A percentile compares a stretch with the other conserved stretches of the same genome.
Conservation (phyloP, 768 basidiomycete genomes). For the Boletus insuetus region DNA sequence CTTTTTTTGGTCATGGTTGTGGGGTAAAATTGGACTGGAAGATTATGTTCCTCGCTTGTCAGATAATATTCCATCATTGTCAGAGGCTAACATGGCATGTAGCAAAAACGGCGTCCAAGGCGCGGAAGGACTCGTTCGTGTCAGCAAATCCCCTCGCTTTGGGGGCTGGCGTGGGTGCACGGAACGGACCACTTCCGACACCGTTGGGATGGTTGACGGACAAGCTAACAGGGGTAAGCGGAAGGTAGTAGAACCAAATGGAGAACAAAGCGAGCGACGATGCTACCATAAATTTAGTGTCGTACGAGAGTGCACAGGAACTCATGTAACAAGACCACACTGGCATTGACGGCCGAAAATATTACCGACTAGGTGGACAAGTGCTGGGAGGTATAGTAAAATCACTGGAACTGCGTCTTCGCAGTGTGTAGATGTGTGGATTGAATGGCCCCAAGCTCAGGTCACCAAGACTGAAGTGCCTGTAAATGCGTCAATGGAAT, state of each 20-base stretch:
- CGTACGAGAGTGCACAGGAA: background rate
- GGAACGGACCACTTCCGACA: conserved; percentile 61
- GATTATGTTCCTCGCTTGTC: background rate
- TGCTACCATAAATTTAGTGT: background rate
- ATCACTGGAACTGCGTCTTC: too few species aligned
- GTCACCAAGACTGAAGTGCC: conserved; percentile 25
- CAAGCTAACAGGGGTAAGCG: conserved; percentile 64
- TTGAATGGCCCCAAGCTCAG: conserved; percentile 8
- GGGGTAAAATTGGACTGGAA: background rate
- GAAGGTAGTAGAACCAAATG: conserved; percentile 31
- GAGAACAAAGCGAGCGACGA: background rate
- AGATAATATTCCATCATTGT: background rate
- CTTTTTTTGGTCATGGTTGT: background rate
- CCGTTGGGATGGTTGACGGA: conserved; percentile 80
- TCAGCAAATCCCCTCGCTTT: conserved; percentile 83
- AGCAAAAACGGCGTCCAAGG: conserved; percentile 71
- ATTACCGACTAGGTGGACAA: background rate
- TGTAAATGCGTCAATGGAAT: conserved; percentile 9
- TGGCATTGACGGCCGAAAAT: background rate
- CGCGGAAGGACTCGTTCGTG: conserved; percentile 73
- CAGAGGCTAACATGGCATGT: conserved; percentile 15
- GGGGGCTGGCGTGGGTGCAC: conserved; percentile 55
- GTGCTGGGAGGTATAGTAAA: background rate
- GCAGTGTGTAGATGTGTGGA: background rate
- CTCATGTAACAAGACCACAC: background rate